Evolutionary conservation across 2,329 filamentous ascomycete genomes (phyloP), one percentile per base, ranked within the genome.

Genomic region (Exserohilum rostratum): DNA sequence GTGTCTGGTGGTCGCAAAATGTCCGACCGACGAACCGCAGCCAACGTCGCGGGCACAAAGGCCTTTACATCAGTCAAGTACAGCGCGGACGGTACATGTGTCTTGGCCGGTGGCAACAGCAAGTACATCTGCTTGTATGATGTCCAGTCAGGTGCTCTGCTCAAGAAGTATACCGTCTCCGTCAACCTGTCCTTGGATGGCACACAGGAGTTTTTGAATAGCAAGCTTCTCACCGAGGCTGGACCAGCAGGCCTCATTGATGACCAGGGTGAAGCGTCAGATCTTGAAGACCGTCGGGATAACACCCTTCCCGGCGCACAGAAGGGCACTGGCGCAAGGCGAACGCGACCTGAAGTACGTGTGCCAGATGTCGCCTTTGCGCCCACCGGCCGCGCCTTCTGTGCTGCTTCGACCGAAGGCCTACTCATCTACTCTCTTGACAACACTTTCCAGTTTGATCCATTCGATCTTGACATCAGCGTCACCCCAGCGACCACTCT

Each of bases 121-220:
- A 99, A 99, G 79, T 97, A 96, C 75, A 97, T 99, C 47, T 98
- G 95, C 72, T 77, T 99, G 53, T 99, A 99, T 77, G 93, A 96
- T n/a, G 91, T 96, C 29, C 87, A 87, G 53, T 96, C 93, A 0
- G 92, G 95, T 74, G 91, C 95, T 0, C 80, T 99, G 10, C 81
- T 98, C 51, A 96, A 96, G 75, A 97, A 97, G 72, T 99, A 90
- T 71, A 97, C 93, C 1, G 93, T 98, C 68, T 96, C 91, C 65
- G 86, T 96, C 69, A 99, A 99, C 75, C 81, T 97, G n/a, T 96
- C 93, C 1, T 65, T 99, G 2, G 93, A 96, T 17, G 95, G 95
- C 42, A 99, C 95, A 0, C 93, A 98, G 71, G 95, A 99, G 74
- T 96, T 96, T 76, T 83, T 99, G 62, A 98, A 96, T 82, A 96